These are phyloP conservation scores for Aspergillus sp. DNA, from an alignment of 2,329 filamentous ascomycete genomes.

Conservation along the genomic window DNA sequence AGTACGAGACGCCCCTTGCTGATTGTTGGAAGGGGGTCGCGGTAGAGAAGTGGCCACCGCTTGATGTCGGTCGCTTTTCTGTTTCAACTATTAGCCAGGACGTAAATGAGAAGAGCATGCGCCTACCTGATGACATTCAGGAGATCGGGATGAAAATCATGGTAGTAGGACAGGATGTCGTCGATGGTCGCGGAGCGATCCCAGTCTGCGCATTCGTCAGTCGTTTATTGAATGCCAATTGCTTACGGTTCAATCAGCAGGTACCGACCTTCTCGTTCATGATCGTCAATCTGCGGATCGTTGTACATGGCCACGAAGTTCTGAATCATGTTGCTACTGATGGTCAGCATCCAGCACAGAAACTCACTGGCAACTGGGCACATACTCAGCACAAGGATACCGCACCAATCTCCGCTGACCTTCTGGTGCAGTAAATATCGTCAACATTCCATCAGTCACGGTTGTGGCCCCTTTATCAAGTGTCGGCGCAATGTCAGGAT, in stretches of 20 bases:
- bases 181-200: conserved; percentile 12
- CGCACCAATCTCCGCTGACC: conserved; percentile 29
- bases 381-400: conserved; percentile 36
- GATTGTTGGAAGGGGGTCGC: conserved; percentile 34
- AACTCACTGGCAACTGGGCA: not conserved
- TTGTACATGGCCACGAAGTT: conserved; percentile 35
- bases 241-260: not conserved
- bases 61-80: conserved; percentile 13
- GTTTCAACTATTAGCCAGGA: conserved; percentile 19
- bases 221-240: not conserved
- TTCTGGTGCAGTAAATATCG: conserved; percentile 26
- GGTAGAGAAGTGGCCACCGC: conserved; percentile 33
- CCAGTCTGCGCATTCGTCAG: conserved; percentile 10
- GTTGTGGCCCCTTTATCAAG: not conserved
- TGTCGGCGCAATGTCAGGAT: conserved; percentile 27
- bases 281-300: not conserved
- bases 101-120: rapidly evolving
- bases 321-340: conserved; percentile 30
- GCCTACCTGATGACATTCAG: conserved; percentile 6
- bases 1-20: conserved; percentile 30
- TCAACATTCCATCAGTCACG: conserved; percentile 31
- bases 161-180: conserved; percentile 10
- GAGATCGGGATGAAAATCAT: conserved; percentile 8
- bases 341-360: not conserved
- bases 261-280: conserved; percentile 9